These are phyloP conservation scores for Peronospora farinosa DNA, from an alignment of 352 stramenopile species.

Conservation along the genomic window DNA sequence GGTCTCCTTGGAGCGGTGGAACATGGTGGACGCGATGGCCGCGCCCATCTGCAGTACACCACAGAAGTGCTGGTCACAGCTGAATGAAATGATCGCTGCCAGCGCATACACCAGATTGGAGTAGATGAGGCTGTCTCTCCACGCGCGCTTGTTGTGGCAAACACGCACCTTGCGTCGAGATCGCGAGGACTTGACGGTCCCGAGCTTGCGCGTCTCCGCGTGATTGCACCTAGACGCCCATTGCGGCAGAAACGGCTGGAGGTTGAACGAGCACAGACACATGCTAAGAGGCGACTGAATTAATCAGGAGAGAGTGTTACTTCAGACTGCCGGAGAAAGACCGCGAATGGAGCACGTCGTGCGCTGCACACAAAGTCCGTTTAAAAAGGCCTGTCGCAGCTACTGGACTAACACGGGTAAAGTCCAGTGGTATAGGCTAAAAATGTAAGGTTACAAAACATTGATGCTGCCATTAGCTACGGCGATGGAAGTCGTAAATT, in stretches of 20 bases:
- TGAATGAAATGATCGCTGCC: slow-evolving; percentile 61
- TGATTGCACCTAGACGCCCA: slow-evolving; percentile 33
- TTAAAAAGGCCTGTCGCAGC: slow-evolving; percentile 10
- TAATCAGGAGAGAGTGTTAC: slow-evolving; percentile 2
- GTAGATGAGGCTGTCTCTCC: slow-evolving; percentile 76
- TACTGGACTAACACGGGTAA: slow-evolving; percentile 17
- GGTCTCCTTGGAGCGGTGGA: slow-evolving; percentile 80
- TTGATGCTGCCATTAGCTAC: slow-evolving; percentile 2
- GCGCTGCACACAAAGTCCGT: not conserved
- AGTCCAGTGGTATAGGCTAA: slow-evolving; percentile 9
- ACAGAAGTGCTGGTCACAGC: slow-evolving; percentile 68
- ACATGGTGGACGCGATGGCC: slow-evolving; percentile 64
- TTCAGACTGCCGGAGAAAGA: slow-evolving; percentile 20
- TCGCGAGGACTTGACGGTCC: slow-evolving; percentile 24
- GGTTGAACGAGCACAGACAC: slow-evolving; percentile 32
- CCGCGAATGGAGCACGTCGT: slow-evolving; percentile 18
- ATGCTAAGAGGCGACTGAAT: slow-evolving; percentile 8
- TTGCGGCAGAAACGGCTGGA: slow-evolving; percentile 26
- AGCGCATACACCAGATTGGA: slow-evolving; percentile 75
- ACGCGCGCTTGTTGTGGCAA: slow-evolving; percentile 47
- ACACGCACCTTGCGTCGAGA: slow-evolving; percentile 42
- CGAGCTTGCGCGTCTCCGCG: slow-evolving; percentile 30
- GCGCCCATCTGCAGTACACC: slow-evolving; percentile 62
- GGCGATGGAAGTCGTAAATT: no score
- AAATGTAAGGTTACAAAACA: no score